Percentiles rank a stretch among this genome's conserved stretches.
Evolutionary conservation across 257 asterid species (phyloP).

Genomic region (Fraxinus cuspidata): DNA sequence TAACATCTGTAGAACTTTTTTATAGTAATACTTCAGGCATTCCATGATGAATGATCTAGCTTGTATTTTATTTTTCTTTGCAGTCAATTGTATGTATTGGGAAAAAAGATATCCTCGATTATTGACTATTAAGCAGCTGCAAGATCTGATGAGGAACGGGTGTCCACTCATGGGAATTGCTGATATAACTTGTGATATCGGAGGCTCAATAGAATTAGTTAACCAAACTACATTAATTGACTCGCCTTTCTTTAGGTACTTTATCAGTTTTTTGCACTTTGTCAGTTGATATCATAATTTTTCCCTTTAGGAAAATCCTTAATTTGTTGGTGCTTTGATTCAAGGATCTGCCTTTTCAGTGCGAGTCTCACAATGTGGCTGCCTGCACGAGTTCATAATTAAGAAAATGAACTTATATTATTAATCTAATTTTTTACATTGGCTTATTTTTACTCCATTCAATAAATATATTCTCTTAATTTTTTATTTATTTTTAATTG

Average conservation of each 20-base stretch:
- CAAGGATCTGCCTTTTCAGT: neutral
- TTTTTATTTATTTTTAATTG: neutral
- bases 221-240: conserved; percentile 76
- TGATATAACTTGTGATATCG: conserved; percentile 90
- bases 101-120: conserved; percentile 86
- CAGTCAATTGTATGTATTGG: conserved; percentile 99
- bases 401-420: neutral
- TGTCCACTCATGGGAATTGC: conserved; percentile 85
- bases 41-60: conserved; percentile 11
- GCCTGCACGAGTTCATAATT: neutral
- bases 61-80: conserved; percentile 21
- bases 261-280: neutral
- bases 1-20: neutral
- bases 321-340: neutral
- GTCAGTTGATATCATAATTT: neutral
- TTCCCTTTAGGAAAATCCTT: neutral
- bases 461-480: neutral
- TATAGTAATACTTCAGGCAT: conserved; percentile 1
- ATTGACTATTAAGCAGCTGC: conserved; percentile 65
- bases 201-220: conserved; percentile 84
- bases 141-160: conserved; percentile 62
- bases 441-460: neutral
- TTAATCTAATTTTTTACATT: neutral
- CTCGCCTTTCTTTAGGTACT: conserved; percentile 91
- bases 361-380: neutral